Percentiles rank a stretch among this genome's conserved stretches.
These are phyloP conservation scores for Exophiala lecanii-corni DNA, from an alignment of 2,329 filamentous ascomycete species.

Conservation along the genomic window DNA sequence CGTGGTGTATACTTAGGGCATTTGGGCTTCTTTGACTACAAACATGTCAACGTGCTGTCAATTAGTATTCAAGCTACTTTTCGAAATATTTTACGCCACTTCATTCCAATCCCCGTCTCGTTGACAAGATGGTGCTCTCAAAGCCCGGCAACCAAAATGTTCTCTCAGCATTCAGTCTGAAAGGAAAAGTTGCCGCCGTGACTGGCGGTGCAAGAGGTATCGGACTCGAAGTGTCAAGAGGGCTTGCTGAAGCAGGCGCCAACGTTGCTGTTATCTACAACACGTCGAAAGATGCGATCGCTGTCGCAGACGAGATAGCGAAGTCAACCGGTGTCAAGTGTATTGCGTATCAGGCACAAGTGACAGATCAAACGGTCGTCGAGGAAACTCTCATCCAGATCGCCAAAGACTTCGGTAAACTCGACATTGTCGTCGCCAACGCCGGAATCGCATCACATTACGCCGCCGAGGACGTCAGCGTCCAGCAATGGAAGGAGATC, in stretches of 20 bases:
- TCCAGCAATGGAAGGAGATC: constrained; percentile 39
- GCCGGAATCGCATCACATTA: constrained; percentile 38
- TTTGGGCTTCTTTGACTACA: too few relatives aligned
- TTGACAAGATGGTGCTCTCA: too few relatives aligned
- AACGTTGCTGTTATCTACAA: constrained; percentile 11
- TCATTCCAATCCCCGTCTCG: too few relatives aligned
- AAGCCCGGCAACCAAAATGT: too few relatives aligned
- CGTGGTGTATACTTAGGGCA: too few relatives aligned
- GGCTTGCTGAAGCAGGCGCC: constrained; percentile 14
- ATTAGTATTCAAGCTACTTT: too few relatives aligned
- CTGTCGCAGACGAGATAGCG: constrained; percentile 29
- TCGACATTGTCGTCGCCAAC: constrained; percentile 46
- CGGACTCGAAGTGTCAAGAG: constrained; percentile 22
- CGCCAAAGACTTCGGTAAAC: constrained; percentile 38
- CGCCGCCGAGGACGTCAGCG: constrained; percentile 37
- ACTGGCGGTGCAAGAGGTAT: constrained; percentile 25
- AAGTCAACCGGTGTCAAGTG: constrained; percentile 27
- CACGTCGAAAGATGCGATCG: constrained; percentile 27
- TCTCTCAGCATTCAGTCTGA: constrained; percentile 24
- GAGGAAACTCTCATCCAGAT: constrained; percentile 31
- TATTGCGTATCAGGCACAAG: constrained; percentile 35
- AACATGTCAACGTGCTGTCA: too few relatives aligned
- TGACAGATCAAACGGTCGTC: constrained; percentile 31
- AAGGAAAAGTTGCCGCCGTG: constrained; percentile 25
- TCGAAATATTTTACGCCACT: too few relatives aligned